Conservation (phyloP, 371 early-diverging fungal genomes). For the Mortierella sp. region DNA sequence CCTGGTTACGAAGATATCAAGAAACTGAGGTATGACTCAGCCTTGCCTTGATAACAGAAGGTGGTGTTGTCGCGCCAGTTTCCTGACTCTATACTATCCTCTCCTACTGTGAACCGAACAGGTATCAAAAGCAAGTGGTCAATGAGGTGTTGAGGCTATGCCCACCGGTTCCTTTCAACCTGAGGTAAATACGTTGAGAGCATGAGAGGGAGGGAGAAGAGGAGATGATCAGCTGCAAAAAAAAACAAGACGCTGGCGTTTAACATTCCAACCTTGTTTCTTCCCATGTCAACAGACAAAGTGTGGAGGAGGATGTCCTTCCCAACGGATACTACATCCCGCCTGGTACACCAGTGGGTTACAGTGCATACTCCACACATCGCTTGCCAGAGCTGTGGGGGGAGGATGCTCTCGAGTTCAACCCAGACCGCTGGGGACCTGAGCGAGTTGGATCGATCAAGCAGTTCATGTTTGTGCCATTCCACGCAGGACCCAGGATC, state of each 20-base stretch:
- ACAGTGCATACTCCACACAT: slow-evolving; percentile 44
- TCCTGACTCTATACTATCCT: neutral
- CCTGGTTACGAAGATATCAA: slow-evolving; percentile 45
- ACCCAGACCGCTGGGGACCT: slow-evolving; percentile 54
- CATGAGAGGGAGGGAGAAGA: too few relatives aligned
- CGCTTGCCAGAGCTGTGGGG: slow-evolving; percentile 46
- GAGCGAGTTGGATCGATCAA: slow-evolving; percentile 41
- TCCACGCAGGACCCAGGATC: slow-evolving; percentile 50
- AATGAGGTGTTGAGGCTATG: slow-evolving; percentile 50
- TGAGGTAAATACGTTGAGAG: slow-evolving; percentile 16
- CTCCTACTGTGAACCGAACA: neutral
- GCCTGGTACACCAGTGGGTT: slow-evolving; percentile 16
- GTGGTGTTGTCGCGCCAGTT: neutral
- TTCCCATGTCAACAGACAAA: slow-evolving; percentile 20
- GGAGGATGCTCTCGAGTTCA: slow-evolving; percentile 39
- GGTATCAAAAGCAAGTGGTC: slow-evolving; percentile 47
- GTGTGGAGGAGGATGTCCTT: slow-evolving; percentile 48
- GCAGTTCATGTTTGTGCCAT: slow-evolving; percentile 55
- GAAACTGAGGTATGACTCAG: slow-evolving; percentile 36
- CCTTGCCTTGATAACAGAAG: neutral
- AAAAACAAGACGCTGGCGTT: neutral
- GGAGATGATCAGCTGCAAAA: too few relatives aligned
- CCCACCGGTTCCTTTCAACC: slow-evolving; percentile 46
- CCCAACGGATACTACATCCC: slow-evolving; percentile 52
- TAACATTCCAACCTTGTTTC: neutral